Conservation (phyloP, 768 basidiomycete genomes). For the Boletus sp. region DNA sequence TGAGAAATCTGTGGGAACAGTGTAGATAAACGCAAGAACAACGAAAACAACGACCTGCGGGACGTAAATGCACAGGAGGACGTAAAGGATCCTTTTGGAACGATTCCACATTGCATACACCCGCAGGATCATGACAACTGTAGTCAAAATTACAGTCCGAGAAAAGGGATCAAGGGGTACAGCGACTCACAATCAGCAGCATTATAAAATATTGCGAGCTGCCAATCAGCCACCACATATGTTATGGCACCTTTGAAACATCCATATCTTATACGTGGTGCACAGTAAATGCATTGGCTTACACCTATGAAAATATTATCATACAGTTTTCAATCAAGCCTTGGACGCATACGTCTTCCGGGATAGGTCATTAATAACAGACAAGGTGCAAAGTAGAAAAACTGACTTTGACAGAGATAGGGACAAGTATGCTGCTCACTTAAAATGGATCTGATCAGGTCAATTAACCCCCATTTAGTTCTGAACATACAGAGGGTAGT, state of each 20-base stretch:
- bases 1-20: not conserved
- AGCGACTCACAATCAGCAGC: not conserved
- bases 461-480: too few species aligned
- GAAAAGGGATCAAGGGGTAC: not conserved
- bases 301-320: not conserved
- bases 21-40: not conserved
- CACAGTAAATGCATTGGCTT: not conserved
- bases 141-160: not conserved
- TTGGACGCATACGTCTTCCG: not conserved
- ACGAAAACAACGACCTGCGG: not conserved
- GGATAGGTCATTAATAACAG: not conserved
- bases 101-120: not conserved
- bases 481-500: not conserved
- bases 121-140: not conserved
- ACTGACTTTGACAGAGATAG: not conserved
- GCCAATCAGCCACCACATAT: not conserved
- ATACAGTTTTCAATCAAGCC: not conserved
- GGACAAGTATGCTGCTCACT: too few species aligned
- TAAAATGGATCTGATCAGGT: not conserved
- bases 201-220: not conserved
- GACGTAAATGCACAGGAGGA: not conserved
- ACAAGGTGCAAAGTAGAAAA: not conserved
- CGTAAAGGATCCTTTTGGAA: not conserved
- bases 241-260: not conserved
- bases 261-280: not conserved